phyloP scores from a whole-genome alignment of 345 rosid species.

The Punica granatum region DNA sequence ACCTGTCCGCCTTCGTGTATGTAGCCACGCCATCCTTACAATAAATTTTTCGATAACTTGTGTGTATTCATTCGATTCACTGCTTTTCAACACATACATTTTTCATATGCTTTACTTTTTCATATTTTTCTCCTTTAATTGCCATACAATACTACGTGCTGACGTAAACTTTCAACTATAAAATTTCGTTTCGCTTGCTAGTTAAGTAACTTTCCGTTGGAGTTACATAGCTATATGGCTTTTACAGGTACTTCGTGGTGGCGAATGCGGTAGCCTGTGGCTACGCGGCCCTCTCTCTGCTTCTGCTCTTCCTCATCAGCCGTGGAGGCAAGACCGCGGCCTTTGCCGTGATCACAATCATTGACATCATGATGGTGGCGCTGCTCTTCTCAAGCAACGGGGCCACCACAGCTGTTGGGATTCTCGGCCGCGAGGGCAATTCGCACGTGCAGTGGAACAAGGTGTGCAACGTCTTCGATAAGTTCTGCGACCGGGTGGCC shows the following conservation, averaged over 20 bases:
- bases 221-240: not conserved
- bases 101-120: too few relatives aligned
- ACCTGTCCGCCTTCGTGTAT: conserved; percentile 64
- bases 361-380: conserved; percentile 48
- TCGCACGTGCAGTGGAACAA: conserved; percentile 53
- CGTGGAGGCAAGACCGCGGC: conserved; percentile 8
- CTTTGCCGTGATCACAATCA: conserved; percentile 8
- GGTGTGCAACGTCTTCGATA: conserved; percentile 48
- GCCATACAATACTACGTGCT: too few relatives aligned
- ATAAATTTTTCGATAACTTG: too few relatives aligned
- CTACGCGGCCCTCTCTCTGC: conserved; percentile 39
- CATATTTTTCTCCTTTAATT: too few relatives aligned
- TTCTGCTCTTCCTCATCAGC: conserved; percentile 16
- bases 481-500: conserved; percentile 43
- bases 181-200: too few relatives aligned
- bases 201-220: not conserved
- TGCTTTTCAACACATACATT: not conserved
- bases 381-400: conserved; percentile 51
- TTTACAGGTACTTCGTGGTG: conserved; percentile 41
- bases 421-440: conserved; percentile 55
- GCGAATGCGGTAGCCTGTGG: conserved; percentile 50
- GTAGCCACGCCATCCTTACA: conserved; percentile 4
- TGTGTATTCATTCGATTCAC: not conserved
- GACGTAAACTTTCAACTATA: too few relatives aligned
- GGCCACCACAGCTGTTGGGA: conserved; percentile 46